Evolutionary conservation across 306 rosid species (phyloP), one percentile per base, ranked within the genome.

Genomic region (Gynostemma pentaphyllum): DNA sequence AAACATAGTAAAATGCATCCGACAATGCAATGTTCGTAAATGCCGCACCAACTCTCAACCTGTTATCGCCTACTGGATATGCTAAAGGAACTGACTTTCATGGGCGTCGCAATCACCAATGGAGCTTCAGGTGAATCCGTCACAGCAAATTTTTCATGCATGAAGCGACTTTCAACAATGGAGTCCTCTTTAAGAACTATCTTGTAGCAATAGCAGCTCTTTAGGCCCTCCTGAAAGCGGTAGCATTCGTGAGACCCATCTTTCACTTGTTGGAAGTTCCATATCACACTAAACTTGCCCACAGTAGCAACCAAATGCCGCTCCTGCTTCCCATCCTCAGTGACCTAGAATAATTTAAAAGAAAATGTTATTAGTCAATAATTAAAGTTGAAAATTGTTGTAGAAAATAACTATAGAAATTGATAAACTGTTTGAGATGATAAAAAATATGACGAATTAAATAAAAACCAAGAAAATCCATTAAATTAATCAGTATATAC

Each of bases 51-150:
- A 47, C 27, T 27, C 28, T 47, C 27, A 13, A 9, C 45, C 49
- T 70, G 70, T 82, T 78, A 83, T 73, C 85, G 73, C 75, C 81
- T 82, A 72, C 80, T 86, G 77, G 97, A 88, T 36, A 94, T 79
- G 90, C 97, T 94, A 76, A 94, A 84, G 64, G 99, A 94, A 81
- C 99, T 94, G 65, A 94, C 94, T 85, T 94, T 94, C 94, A 89
- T 55, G 59, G 97, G 99, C 21, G 95, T 94, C 2, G 99, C 99
- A 32, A 94, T 89, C 15, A 94, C 99, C 73, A 84, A 80, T 0
- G 99, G 99, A 27, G 99, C 99, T 76, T 94, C 97, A 2, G 99
- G 99, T 67, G 97, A 94, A 68, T 84, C 91, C 0, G 86, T 72
- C 66, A 88, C 91, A 5, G 99, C 87, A 83, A 82, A 94, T 60